Evolutionary conservation across 2,329 filamentous ascomycete genomes (phyloP), one percentile per base, ranked within the genome.

Genomic region (Aspergillus sergii): DNA sequence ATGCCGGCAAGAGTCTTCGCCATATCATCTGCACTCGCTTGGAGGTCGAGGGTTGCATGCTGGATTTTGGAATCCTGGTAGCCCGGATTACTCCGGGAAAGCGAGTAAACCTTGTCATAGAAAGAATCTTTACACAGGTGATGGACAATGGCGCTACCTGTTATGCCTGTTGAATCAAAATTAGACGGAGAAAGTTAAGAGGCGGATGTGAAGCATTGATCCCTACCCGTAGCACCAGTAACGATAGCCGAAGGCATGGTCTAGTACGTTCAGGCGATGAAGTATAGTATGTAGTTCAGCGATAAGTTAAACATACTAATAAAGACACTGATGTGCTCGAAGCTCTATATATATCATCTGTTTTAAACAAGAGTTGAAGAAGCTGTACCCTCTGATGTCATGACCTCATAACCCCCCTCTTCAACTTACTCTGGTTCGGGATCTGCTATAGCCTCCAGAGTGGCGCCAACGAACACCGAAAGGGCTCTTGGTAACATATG

Each of bases 31-130:
- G 75, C 68, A 5, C 72, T 70, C 1, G 66, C 68, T 39, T 73
- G 73, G 2, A 82, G 75, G 62, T 82, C 79, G 14, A 82, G 68
- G 32, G 73, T 69, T 39, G 73, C 72, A 66, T 82, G 78, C 14
- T 77, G 69, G 50, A 82, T 71, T 46, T 77, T 79, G 0, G 73
- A 64, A 1, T 76, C 65, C 56, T 77, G 72, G 39, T 71, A 61
- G 30, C 77, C 76, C 34, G 78, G 80, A 45, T 81, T 75, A 65
- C 71, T 76, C 28, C 79, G 73, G 1, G 80, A 82, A 3, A 82
- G 69, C 12, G 79, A 74, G 65, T 81, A 74, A 34, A 82, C 70
- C 5, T 71, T 80, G 5, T 69, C 62, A 70, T 78, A 81, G 68
- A 73, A 68, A 12, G 70, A 62, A 50, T 80, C 69, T 60, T 73